Evolutionary conservation across 192 early-diverging fungal genomes (phyloP), one percentile per base, ranked within the genome.

Genomic region (Backusella morwellensis): DNA sequence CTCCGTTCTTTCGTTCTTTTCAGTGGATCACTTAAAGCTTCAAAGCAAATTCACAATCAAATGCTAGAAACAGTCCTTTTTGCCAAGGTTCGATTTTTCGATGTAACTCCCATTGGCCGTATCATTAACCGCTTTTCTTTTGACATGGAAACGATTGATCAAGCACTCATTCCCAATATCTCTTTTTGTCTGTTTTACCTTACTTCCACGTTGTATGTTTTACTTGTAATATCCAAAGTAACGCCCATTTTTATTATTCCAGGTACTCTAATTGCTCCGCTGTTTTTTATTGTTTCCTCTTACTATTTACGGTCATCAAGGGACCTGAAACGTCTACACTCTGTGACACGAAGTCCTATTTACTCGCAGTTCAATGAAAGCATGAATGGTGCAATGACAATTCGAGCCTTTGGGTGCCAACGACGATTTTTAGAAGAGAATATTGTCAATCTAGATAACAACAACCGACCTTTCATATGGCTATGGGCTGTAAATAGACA

Each of bases 111-210:
- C 5, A 83, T 94, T 17, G 95, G 95, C 38, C 91, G 93, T 23
- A 92, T 97, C 29, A 87, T 97, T 76, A 98, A 97, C 83, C 86
- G 97, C n/a, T 96, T 95, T 77, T 91, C 94, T 12, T 92, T 93
- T 56, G 95, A 98, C 81, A 91, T 97, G 78, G 91, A 92, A 66
- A 87, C 91, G 0, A 81, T 97, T 70, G 95, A 97, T 76, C 86
- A 87, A 26, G 68, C 73, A 4, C 85, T 89, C 40, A 84, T 86
- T 29, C 80, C 81, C 54, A 79, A 91, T 42, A 78, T 80, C 36
- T 85, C 75, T 56, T 90, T 90, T 52, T 11, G 88, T 29, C 35
- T 74, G n/a, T 75, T 90, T 44, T 44, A 80, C 23, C 52, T 94
- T 21, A 84, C 73, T 12, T 82, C 87, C 19, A 66, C 85, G 52